phyloP scores from a whole-genome alignment of 2,329 filamentous ascomycete genomes.

The Stagonosporopsis chrysanthemi region DNA sequence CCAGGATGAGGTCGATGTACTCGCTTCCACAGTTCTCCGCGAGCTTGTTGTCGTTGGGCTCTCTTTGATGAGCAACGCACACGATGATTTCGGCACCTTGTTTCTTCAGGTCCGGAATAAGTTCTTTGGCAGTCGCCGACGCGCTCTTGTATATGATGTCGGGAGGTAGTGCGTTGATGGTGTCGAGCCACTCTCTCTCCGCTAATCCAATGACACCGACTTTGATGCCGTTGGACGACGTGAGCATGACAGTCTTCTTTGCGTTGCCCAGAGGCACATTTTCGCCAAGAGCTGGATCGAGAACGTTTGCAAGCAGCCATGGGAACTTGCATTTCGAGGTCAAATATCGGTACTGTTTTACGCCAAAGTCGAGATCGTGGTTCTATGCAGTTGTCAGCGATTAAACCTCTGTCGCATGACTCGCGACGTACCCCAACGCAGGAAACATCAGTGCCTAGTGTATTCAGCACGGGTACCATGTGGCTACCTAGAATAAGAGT shows the following conservation, averaged over 20 bases:
- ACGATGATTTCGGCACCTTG: slow-evolving; percentile 85
- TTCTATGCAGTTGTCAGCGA: slow-evolving; percentile 62
- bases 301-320: slow-evolving; percentile 87
- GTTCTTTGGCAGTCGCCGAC: slow-evolving; percentile 74
- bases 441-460: slow-evolving; percentile 78
- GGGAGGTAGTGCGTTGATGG: slow-evolving; percentile 85
- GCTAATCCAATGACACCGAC: slow-evolving; percentile 85
- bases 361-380: slow-evolving; percentile 91
- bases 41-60: slow-evolving; percentile 89
- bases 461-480: slow-evolving; percentile 87
- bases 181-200: slow-evolving; percentile 87
- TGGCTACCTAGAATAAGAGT: slow-evolving; percentile 66
- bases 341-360: slow-evolving; percentile 78
- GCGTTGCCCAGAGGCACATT: slow-evolving; percentile 78
- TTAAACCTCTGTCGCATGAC: background rate
- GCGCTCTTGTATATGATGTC: slow-evolving; percentile 83
- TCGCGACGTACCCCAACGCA: slow-evolving; percentile 73
- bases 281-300: slow-evolving; percentile 82
- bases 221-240: slow-evolving; percentile 82
- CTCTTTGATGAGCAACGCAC: slow-evolving; percentile 82
- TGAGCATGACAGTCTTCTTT: slow-evolving; percentile 77
- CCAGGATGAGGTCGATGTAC: slow-evolving; percentile 82
- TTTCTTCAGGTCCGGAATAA: slow-evolving; percentile 74
- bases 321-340: slow-evolving; percentile 80
- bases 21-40: slow-evolving; percentile 74